Evolutionary conservation across 768 basidiomycete genomes (phyloP).

Genomic region (Termitomyces sp.): DNA sequence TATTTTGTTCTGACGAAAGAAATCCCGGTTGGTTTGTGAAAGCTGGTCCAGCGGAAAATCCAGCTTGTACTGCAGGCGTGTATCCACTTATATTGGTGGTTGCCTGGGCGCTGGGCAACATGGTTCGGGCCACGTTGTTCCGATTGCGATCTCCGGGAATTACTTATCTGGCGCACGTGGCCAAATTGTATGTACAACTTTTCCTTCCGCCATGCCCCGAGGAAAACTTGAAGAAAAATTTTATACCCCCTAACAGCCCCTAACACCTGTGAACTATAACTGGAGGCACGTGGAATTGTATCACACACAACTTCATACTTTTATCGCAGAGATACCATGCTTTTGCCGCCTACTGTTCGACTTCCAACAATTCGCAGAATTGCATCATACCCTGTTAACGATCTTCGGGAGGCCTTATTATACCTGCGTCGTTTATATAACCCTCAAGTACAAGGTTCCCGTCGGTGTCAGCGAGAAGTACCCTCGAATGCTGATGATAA

Average conservation of each 20-base stretch:
- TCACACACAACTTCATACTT: too few species aligned
- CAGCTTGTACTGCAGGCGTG: background rate
- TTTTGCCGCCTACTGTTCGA: too few species aligned
- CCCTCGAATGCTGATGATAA: background rate
- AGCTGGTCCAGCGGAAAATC: background rate
- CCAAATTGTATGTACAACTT: background rate
- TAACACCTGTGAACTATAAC: too few species aligned
- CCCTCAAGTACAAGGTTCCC: constrained; percentile 59
- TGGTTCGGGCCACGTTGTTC: background rate
- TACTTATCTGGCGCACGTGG: background rate
- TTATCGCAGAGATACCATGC: too few species aligned
- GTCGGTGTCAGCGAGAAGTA: constrained; percentile 25
- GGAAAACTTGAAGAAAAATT: too few species aligned
- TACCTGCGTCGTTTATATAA: constrained; percentile 54
- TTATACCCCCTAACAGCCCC: too few species aligned
- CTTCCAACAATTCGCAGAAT: too few species aligned
- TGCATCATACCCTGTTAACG: constrained; percentile 24
- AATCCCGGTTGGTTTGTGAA: constrained; percentile 13
- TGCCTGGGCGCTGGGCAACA: constrained; percentile 10
- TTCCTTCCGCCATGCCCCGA: too few species aligned
- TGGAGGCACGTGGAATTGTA: too few species aligned
- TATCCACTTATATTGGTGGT: constrained; percentile 1
- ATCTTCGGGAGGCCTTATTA: constrained; percentile 38
- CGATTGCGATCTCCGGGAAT: background rate
- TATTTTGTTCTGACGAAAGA: constrained; percentile 14